phyloP scores from a whole-genome alignment of 2,329 filamentous ascomycete genomes.

The Fusarium subglutinans region DNA sequence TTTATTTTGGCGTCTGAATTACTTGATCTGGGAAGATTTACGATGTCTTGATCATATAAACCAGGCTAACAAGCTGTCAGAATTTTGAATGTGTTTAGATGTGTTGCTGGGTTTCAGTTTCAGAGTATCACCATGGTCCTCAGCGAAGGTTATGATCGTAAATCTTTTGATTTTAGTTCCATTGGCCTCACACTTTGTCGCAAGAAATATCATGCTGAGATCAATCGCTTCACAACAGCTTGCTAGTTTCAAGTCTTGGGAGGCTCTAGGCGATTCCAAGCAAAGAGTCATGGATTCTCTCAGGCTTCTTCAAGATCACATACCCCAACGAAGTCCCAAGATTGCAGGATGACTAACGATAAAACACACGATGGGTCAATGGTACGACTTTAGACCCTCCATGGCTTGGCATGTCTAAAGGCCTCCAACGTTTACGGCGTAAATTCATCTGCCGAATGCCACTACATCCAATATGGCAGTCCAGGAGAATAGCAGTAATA shows the following conservation, averaged over 20 bases:
- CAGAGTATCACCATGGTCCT: no score
- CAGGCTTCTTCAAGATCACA: slow-evolving; percentile 49
- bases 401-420: slow-evolving; percentile 35
- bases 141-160: fast-evolving
- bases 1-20: slow-evolving; percentile 63
- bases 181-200: fast-evolving
- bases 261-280: no score
- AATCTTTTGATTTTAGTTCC: not conserved
- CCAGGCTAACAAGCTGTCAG: not conserved
- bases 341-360: not conserved
- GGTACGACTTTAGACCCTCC: slow-evolving; percentile 16
- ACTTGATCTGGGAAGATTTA: not conserved
- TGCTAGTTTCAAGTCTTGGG: fast-evolving
- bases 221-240: fast-evolving
- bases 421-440: not conserved
- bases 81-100: not conserved
- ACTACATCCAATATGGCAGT: not conserved
- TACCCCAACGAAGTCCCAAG: not conserved
- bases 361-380: not conserved
- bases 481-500: not conserved
- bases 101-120: not conserved
- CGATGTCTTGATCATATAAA: fast-evolving
- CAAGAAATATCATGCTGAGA: fast-evolving
- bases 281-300: not conserved
- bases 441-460: not conserved